Evolutionary conservation across 2,329 filamentous ascomycete species (phyloP), one percentile per base, ranked within the genome.

Genomic region (Teratosphaeria zuluensis): DNA sequence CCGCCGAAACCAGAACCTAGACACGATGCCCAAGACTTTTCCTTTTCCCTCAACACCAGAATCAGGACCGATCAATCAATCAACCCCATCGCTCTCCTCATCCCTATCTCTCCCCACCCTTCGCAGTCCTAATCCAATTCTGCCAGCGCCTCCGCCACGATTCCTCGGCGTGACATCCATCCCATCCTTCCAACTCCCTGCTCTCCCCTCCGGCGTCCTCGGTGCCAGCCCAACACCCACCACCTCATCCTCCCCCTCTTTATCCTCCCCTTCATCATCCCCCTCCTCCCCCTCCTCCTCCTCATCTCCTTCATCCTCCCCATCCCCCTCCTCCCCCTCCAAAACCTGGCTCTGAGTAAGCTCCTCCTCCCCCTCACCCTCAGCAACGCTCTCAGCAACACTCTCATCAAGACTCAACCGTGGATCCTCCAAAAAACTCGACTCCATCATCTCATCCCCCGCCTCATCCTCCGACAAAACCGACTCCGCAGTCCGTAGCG

Each of bases 381-480:
- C n/a, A n/a, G 38, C 42, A 55, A 54, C 16, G 32, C 53, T 56
- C 55, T 53, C 57, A n/a, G 12, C 3, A 33, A 61, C 21, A 54
- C 51, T 55, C 42, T 61, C 61, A n/a, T 64, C 63, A 48, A 65
- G 51, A 51, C 62, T 63, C 8, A 56, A 19, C 33, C 63, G 30
- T 2, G 51, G 55, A 3, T 64, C 64, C 28, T 57, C 58, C 30
- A 68, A 33, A 51, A 64, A 66, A 16, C 58, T 59, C n/a, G 66
- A 64, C 28, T 59, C 38, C 61, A 65, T 62, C 19, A 65, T 21
- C 8, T 56, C 67, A 53, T 67, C 64, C 16, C 63, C 68, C 0
- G 65, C 68, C 42, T 72, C 70, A 55, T 72, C 70, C 55, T 73
- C 70, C 35, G 65, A 68, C 14, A 71, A 53, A 1, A 71, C 54